Conservation (phyloP, 2,329 filamentous ascomycete genomes). For the Cryphonectria parasitica region DNA sequence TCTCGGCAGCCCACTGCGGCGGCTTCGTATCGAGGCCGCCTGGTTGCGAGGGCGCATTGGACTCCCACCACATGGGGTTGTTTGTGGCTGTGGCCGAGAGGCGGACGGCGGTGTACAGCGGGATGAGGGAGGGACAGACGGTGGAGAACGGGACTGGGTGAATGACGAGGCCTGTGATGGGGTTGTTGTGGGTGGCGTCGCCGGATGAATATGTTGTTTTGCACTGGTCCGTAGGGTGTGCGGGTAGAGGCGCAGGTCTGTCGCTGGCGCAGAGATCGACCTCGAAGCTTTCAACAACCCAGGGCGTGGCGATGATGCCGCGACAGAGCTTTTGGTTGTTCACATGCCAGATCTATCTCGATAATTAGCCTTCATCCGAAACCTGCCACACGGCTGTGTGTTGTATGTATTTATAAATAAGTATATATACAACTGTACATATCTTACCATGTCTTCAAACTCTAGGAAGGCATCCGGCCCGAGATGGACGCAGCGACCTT, state of each 20-base stretch:
- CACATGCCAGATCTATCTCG: conserved; percentile 47
- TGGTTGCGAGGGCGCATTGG: conserved; percentile 43
- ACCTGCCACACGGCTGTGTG: background rate
- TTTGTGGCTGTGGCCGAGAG: conserved; percentile 56
- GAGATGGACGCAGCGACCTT: conserved; percentile 55
- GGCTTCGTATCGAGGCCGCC: conserved; percentile 29
- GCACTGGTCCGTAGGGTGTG: conserved; percentile 50
- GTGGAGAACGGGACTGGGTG: conserved; percentile 41
- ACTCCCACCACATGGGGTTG: conserved; percentile 55
- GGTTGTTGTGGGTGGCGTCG: conserved; percentile 42
- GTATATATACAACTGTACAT: background rate
- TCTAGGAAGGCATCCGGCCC: conserved; percentile 57
- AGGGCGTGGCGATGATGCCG: conserved; percentile 59
- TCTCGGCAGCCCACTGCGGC: conserved; percentile 53
- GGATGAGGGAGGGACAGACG: conserved; percentile 38
- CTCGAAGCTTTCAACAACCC: conserved; percentile 54
- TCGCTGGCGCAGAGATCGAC: conserved; percentile 43
- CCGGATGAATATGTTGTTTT: conserved; percentile 46
- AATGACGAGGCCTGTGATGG: conserved; percentile 55
- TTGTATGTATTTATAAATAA: background rate
- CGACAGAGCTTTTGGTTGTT: conserved; percentile 47
- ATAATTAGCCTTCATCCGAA: background rate
- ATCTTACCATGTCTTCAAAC: conserved; percentile 56
- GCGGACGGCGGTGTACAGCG: conserved; percentile 57
- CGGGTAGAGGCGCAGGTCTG: conserved; percentile 26